Percentiles rank a stretch among this genome's conserved stretches.
Conservation (phyloP, 2,329 filamentous ascomycete genomes). For the Cladophialophora carrionii region DNA sequence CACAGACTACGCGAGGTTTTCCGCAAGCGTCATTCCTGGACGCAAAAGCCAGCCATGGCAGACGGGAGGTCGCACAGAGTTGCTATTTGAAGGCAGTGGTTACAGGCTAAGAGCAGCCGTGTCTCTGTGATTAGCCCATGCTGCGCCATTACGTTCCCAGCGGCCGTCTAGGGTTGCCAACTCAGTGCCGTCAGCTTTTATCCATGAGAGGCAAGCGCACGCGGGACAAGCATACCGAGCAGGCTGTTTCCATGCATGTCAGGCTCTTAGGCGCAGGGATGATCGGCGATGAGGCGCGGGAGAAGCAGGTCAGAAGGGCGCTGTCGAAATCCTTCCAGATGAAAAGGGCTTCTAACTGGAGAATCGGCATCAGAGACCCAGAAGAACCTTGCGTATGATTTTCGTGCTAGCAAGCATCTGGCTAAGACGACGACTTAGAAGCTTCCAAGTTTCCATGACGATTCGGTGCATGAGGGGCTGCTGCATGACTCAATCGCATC, state of each 20-base stretch:
- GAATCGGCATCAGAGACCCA: not conserved
- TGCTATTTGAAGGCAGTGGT: constrained; percentile 22
- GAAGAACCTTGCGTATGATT: constrained; percentile 11
- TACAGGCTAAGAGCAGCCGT: constrained; percentile 16
- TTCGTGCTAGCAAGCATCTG: constrained; percentile 12
- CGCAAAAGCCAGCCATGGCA: not conserved
- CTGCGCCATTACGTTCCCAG: constrained; percentile 8
- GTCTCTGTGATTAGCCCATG: constrained; percentile 11
- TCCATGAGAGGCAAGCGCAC: constrained; percentile 26
- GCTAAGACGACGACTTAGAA: constrained; percentile 9
- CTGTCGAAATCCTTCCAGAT: constrained; percentile 7
- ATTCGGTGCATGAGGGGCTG: constrained; percentile 29
- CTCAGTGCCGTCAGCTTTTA: constrained; percentile 11
- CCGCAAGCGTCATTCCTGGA: not conserved
- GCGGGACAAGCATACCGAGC: constrained; percentile 16
- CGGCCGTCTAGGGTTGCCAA: constrained; percentile 8
- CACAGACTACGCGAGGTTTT: constrained; percentile 6
- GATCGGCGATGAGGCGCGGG: constrained; percentile 31
- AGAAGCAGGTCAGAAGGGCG: constrained; percentile 21
- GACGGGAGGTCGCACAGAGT: constrained; percentile 14
- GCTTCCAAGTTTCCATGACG: constrained; percentile 23
- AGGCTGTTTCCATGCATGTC: constrained; percentile 31
- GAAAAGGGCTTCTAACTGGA: not conserved
- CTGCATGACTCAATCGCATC: constrained; percentile 10
- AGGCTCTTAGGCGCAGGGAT: constrained; percentile 29